These are phyloP conservation scores for Colletotrichum lupini DNA, from an alignment of 2,329 filamentous ascomycete genomes.

Conservation along the genomic window DNA sequence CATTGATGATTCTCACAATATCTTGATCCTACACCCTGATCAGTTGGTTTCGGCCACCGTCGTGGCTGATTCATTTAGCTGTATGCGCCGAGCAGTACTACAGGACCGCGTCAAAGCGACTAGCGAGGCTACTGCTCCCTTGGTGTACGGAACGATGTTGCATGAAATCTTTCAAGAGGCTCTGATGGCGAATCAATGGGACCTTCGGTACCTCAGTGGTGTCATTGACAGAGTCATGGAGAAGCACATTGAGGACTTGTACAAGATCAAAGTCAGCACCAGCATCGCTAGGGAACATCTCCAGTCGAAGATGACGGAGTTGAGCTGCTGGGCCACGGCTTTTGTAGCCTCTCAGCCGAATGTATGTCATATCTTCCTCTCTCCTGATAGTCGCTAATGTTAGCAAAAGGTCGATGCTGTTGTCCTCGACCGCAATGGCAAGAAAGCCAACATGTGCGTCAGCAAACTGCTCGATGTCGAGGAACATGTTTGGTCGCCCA, in stretches of 20 bases:
- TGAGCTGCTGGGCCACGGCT: conserved; percentile 84
- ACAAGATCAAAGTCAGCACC: conserved; percentile 83
- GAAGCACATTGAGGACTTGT: conserved; percentile 87
- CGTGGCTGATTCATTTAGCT: conserved; percentile 95
- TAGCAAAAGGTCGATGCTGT: conserved; percentile 32
- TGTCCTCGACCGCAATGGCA: conserved; percentile 32
- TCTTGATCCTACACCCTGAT: conserved; percentile 93
- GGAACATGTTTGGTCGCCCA: conserved; percentile 98
- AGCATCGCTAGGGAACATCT: conserved; percentile 82
- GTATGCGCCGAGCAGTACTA: conserved; percentile 88
- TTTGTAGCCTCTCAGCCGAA: conserved; percentile 81
- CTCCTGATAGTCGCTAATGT: conserved; percentile 41
- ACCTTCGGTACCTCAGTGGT: conserved; percentile 71
- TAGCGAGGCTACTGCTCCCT: conserved; percentile 79
- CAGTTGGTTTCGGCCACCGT: conserved; percentile 95
- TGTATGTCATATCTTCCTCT: conserved; percentile 53
- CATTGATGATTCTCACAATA: conserved; percentile 83
- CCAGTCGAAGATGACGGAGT: conserved; percentile 82
- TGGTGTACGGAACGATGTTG: conserved; percentile 92
- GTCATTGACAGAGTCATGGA: conserved; percentile 77
- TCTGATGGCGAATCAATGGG: conserved; percentile 85
- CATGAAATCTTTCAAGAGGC: conserved; percentile 97
- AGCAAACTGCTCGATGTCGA: conserved; percentile 96
- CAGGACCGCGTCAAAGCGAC: conserved; percentile 96
- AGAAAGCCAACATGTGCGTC: conserved; percentile 82